Conservation (phyloP, 2,329 filamentous ascomycete genomes). For the Sclerotinia minor region DNA sequence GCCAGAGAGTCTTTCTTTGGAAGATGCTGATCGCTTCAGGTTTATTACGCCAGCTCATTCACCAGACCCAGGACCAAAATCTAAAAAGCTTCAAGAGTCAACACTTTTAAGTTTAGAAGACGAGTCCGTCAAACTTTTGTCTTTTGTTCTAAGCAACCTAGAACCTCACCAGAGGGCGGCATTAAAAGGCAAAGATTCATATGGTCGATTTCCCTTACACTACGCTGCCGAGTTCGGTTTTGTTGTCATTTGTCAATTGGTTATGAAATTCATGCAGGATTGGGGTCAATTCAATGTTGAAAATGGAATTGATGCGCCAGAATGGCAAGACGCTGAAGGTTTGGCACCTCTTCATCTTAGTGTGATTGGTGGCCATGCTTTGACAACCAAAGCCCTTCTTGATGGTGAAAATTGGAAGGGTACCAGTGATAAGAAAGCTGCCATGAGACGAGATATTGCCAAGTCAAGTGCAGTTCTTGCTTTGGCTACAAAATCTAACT, state of each 20-base stretch:
- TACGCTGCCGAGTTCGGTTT: slow-evolving; percentile 96
- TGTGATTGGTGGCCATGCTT: slow-evolving; percentile 84
- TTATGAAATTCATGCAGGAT: slow-evolving; percentile 84
- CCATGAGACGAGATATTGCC: slow-evolving; percentile 67
- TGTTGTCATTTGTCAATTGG: slow-evolving; percentile 81
- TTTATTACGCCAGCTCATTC: slow-evolving; percentile 80
- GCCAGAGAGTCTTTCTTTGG: slow-evolving; percentile 44
- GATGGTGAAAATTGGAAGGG: slow-evolving; percentile 78
- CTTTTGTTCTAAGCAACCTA: slow-evolving; percentile 66
- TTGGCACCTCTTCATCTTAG: slow-evolving; percentile 88
- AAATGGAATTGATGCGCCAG: slow-evolving; percentile 79
- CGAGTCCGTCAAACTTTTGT: slow-evolving; percentile 69
- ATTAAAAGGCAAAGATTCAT: slow-evolving; percentile 69
- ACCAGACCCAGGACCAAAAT: slow-evolving; percentile 61
- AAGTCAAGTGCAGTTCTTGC: slow-evolving; percentile 87
- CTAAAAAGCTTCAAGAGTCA: slow-evolving; percentile 65
- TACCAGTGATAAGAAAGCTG: slow-evolving; percentile 57
- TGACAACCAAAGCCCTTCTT: slow-evolving; percentile 80
- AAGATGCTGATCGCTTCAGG: slow-evolving; percentile 48
- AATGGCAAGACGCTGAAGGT: slow-evolving; percentile 92
- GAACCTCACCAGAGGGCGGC: slow-evolving; percentile 65
- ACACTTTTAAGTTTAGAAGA: slow-evolving; percentile 68
- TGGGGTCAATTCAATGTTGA: slow-evolving; percentile 86
- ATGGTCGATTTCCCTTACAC: slow-evolving; percentile 83
- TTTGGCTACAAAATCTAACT: slow-evolving; percentile 86